phyloP scores from a whole-genome alignment of 1,284 basidiomycete species.

The Ustilago bromivora region DNA sequence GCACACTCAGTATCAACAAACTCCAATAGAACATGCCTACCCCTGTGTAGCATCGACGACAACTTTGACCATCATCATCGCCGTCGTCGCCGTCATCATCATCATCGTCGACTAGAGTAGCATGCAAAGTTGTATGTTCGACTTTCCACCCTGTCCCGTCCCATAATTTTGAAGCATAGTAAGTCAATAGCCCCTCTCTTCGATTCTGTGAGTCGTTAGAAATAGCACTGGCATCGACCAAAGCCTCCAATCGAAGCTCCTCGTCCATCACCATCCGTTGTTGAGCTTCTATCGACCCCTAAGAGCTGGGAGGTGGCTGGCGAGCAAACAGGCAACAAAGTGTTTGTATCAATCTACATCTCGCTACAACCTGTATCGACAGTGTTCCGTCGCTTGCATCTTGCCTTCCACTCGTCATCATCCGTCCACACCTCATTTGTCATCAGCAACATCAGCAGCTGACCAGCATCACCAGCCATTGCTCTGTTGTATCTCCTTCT shows the following conservation, averaged over 20 bases:
- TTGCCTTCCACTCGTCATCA: background rate
- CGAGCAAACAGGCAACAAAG: too few species aligned
- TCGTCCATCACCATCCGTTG: background rate
- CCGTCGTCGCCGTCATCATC: background rate
- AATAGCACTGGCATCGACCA: background rate
- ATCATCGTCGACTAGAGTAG: background rate
- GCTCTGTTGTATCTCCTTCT: background rate
- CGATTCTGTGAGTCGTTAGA: constrained; percentile 1
- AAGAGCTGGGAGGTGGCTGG: background rate
- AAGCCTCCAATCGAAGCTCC: background rate
- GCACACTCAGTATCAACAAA: background rate
- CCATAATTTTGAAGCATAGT: background rate
- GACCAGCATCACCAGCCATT: background rate
- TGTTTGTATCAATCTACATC: background rate
- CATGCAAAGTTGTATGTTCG: background rate
- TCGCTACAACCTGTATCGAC: background rate
- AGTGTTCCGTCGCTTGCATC: background rate
- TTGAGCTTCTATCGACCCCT: background rate
- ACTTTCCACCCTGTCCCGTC: background rate
- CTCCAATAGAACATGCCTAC: background rate
- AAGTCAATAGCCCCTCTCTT: background rate
- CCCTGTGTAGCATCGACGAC: background rate
- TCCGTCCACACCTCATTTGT: background rate
- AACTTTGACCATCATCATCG: too few species aligned
- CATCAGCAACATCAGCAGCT: background rate